Evolutionary conservation across 1,284 basidiomycete genomes (phyloP).

Genomic region (Ceratobasidium theobromae): DNA sequence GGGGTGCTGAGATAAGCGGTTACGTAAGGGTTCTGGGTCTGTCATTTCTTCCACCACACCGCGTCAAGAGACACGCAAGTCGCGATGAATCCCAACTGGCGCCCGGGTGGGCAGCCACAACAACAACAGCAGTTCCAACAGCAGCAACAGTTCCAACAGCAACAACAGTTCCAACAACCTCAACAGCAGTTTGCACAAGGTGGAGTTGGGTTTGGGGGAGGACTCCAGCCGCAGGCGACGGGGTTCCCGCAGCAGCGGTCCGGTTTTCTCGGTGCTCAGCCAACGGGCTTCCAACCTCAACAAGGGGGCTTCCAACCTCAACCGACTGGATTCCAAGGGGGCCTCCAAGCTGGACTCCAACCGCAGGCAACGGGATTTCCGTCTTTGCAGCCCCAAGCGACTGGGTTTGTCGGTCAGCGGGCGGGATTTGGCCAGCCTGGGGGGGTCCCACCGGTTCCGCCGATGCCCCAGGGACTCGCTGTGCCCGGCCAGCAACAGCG

Average conservation of each 20-base stretch:
- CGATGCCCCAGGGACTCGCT: conserved; percentile 42
- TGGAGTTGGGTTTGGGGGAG: conserved; percentile 10
- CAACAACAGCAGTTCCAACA: conserved; percentile 20
- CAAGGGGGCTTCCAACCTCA: conserved; percentile 33
- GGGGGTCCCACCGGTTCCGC: conserved; percentile 47
- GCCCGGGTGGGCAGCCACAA: conserved; percentile 27
- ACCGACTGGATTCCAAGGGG: conserved; percentile 40
- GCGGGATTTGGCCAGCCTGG: conserved; percentile 57
- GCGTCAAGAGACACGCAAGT: background rate
- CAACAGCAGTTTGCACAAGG: conserved; percentile 8
- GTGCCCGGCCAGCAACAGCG: conserved; percentile 46
- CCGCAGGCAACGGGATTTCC: conserved; percentile 55
- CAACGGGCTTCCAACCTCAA: conserved; percentile 33
- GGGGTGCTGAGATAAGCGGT: background rate
- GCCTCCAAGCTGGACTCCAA: conserved; percentile 41
- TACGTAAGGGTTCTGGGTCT: background rate
- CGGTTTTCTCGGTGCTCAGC: conserved; percentile 27
- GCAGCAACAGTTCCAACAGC: conserved; percentile 6
- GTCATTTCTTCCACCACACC: conserved; percentile 25
- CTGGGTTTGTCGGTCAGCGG: conserved; percentile 40
- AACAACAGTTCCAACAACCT: background rate
- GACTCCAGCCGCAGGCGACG: conserved; percentile 38
- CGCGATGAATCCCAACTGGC: conserved; percentile 27
- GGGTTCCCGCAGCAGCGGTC: conserved; percentile 37
- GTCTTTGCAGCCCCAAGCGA: conserved; percentile 37